Evolutionary conservation across 2,329 filamentous ascomycete species (phyloP).

Genomic region (Periglandula ipomoeae): DNA sequence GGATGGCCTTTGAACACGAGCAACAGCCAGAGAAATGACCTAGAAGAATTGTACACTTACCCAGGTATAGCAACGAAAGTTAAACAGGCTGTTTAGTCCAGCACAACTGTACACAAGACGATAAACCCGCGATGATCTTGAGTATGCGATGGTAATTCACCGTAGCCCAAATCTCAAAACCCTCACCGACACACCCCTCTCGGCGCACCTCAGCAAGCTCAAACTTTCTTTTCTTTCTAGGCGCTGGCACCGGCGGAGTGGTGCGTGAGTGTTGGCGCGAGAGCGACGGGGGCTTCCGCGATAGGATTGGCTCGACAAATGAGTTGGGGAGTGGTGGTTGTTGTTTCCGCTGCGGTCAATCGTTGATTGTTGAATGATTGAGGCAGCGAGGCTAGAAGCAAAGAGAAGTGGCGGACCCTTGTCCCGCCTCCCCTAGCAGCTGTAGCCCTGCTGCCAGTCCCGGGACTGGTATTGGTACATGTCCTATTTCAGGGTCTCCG

Average conservation of each 20-base stretch:
- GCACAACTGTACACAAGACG: too few relatives aligned
- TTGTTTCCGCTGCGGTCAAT: neutral
- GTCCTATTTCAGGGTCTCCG: neutral
- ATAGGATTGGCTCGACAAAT: slow-evolving; percentile 3
- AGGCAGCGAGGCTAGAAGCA: neutral
- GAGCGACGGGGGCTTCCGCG: neutral
- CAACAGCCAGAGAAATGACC: too few relatives aligned
- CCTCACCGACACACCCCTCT: too few relatives aligned
- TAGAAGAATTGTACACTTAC: too few relatives aligned
- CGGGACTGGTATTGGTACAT: neutral
- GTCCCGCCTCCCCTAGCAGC: neutral
- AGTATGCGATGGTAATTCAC: too few relatives aligned
- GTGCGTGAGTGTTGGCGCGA: neutral
- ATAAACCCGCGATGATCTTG: too few relatives aligned
- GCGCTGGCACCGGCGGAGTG: neutral
- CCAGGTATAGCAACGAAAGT: too few relatives aligned
- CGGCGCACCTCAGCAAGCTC: too few relatives aligned
- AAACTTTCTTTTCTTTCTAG: neutral
- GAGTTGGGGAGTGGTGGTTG: slow-evolving; percentile 3
- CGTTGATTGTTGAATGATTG: slow-evolving; percentile 6
- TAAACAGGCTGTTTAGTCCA: too few relatives aligned
- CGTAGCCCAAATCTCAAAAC: too few relatives aligned
- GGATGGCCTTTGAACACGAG: too few relatives aligned
- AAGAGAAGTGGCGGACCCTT: neutral
- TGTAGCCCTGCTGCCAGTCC: neutral